Percentiles rank a stretch among this genome's conserved stretches.
Evolutionary conservation across 345 rosid species (phyloP).

Genomic region (Kandelia obovata): DNA sequence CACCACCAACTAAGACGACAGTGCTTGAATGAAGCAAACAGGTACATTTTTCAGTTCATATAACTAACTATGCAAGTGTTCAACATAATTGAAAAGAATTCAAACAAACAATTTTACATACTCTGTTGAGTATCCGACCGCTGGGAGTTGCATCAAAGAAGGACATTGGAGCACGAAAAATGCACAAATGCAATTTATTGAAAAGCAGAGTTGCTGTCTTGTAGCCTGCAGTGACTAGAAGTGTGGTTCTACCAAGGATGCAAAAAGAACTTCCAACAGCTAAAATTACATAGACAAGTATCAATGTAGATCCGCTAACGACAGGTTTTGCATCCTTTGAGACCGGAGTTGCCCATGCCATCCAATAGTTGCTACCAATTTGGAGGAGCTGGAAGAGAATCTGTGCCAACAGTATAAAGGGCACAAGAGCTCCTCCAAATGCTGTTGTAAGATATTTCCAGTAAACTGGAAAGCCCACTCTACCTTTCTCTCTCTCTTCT

Average conservation of each 20-base stretch:
- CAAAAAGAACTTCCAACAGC: conserved; percentile 60
- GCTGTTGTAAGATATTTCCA: conserved; percentile 64
- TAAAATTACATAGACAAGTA: conserved; percentile 53
- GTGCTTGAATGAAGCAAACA: neutral
- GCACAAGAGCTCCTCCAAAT: conserved; percentile 70
- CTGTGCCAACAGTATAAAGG: conserved; percentile 60
- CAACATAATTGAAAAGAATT: neutral
- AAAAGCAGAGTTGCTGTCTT: conserved; percentile 69
- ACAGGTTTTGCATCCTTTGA: conserved; percentile 49
- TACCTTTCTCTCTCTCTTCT: conserved; percentile 84
- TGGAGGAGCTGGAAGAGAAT: conserved; percentile 59
- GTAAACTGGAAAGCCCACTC: conserved; percentile 58
- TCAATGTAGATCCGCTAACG: conserved; percentile 42
- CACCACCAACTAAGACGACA: neutral
- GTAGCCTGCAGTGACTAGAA: conserved; percentile 56
- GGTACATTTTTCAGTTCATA: neutral
- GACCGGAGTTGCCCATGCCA: conserved; percentile 78
- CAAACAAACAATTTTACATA: conserved; percentile 18
- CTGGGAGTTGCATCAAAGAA: conserved; percentile 86
- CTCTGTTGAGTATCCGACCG: conserved; percentile 69
- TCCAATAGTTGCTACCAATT: conserved; percentile 85
- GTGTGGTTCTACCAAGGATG: conserved; percentile 46
- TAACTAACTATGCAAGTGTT: neutral
- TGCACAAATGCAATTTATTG: conserved; percentile 57
- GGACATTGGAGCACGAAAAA: conserved; percentile 75